These are phyloP conservation scores for Xylaria digitata DNA, from an alignment of 2,329 filamentous ascomycete species.

Conservation along the genomic window DNA sequence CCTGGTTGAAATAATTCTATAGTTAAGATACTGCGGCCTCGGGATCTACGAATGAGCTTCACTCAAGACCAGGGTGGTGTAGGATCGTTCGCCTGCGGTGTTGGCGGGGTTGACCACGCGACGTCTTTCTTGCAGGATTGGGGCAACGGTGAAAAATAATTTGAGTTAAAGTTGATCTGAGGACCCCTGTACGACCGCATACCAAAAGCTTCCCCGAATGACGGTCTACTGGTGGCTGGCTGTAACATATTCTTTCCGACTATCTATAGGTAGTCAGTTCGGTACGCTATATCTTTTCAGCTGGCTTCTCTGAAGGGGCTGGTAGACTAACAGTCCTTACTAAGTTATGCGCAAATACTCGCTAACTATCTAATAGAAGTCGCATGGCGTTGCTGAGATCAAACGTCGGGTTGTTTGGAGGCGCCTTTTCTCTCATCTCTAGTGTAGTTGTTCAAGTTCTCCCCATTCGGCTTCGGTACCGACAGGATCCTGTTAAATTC, in stretches of 20 bases:
- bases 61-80: background rate
- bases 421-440: too few relatives aligned
- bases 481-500: background rate
- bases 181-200: background rate
- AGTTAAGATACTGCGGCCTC: background rate
- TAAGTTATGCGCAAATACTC: background rate
- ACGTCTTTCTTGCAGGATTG: background rate
- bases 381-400: too few relatives aligned
- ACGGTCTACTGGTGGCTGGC: too few relatives aligned
- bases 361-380: background rate
- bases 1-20: background rate
- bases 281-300: background rate
- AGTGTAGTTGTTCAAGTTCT: too few relatives aligned
- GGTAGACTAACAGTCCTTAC: background rate
- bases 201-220: background rate
- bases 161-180: background rate
- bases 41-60: background rate
- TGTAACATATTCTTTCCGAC: background rate
- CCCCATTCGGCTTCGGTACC: too few relatives aligned
- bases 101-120: background rate
- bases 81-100: background rate
- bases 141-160: too few relatives aligned
- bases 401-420: too few relatives aligned
- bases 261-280: background rate
- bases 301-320: background rate